Base-by-base conservation (phyloP, 2,329 filamentous ascomycete genomes). In the Stenocarpella maydis region DNA sequence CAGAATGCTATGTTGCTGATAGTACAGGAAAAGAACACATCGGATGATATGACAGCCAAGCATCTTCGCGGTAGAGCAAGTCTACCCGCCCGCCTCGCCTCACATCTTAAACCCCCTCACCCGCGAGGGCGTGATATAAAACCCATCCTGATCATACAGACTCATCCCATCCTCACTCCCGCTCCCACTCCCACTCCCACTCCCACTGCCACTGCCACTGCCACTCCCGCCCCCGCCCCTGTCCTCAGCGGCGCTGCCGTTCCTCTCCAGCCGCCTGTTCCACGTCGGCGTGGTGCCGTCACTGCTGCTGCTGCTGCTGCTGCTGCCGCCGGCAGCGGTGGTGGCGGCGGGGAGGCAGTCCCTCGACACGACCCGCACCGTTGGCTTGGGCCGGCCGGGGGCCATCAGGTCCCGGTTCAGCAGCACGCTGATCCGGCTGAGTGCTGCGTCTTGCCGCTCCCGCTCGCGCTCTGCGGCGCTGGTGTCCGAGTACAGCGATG, bases 111-210 rank as follows among this genome's bases (percentile, higher is more conserved):
- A 4, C 21, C 37, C 26, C 39, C 24, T 10, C 58, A 55, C 72
- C 70, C 78, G 74, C n/a, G 80, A 80, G 3, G 82, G 83, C 31
- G 82, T 82, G 37, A 82, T 77, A 69, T 85, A 73, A 63, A 85
- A 85, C 1, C 83, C 84, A 34, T 85, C 81, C 60, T 78, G 75
- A 69, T 85, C 83, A 70, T 85, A 85, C 60, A 84, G 65, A 1
- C 80, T 81, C 37, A 82, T 69, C 41, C 81, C 84, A 24, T 83
- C 82, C 0, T 77, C 74, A 19, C 81, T 82, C 24, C 39, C 72
- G 71, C n/a, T 64, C 3, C 28, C 31, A 9, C 31, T 34, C 9
- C 31, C 31, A n/a, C n/a, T n/a, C n/a, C n/a, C 49, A 15, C n/a
- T 47, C 19, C 39, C n/a, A n/a, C n/a, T n/a, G n/a, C n/a, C n/a